Conservation (phyloP, 2,329 filamentous ascomycete species). For the Lecanicillium sp. region DNA sequence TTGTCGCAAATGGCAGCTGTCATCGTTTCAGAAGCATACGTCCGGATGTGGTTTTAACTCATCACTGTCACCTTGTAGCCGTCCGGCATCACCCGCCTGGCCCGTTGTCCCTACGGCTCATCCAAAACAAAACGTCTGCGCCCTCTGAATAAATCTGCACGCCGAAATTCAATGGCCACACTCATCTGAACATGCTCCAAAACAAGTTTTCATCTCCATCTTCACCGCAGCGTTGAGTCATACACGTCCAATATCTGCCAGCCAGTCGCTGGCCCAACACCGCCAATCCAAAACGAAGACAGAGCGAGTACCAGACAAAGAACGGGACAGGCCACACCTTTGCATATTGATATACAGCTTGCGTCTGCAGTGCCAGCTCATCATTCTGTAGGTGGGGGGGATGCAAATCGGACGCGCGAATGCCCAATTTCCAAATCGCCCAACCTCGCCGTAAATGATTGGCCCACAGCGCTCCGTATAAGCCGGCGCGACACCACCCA, state of each 20-base stretch:
- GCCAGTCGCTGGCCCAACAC: not conserved
- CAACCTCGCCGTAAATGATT: constrained; percentile 12
- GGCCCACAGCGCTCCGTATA: constrained; percentile 13
- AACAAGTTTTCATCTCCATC: not conserved
- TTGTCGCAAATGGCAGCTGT: not conserved
- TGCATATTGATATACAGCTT: not conserved
- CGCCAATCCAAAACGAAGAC: not conserved
- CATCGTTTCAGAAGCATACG: not conserved
- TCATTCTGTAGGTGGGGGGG: too few species aligned
- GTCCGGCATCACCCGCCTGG: too few species aligned
- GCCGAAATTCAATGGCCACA: constrained; percentile 1
- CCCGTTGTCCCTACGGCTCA: too few species aligned
- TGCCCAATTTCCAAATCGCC: constrained; percentile 7
- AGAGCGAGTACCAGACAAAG: not conserved
- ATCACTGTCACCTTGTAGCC: too few species aligned
- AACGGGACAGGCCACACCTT: not conserved
- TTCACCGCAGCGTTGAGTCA: constrained; percentile 5
- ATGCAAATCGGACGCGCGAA: too few species aligned
- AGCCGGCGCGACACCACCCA: too few species aligned
- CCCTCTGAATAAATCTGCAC: not conserved
- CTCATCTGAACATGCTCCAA: not conserved
- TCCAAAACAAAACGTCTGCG: not conserved
- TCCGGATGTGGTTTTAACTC: not conserved
- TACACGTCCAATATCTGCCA: not conserved
- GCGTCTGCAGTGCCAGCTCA: constrained; percentile 4